phyloP scores from a whole-genome alignment of 2,329 filamentous ascomycete species.

The Colletotrichum chlorophyti region DNA sequence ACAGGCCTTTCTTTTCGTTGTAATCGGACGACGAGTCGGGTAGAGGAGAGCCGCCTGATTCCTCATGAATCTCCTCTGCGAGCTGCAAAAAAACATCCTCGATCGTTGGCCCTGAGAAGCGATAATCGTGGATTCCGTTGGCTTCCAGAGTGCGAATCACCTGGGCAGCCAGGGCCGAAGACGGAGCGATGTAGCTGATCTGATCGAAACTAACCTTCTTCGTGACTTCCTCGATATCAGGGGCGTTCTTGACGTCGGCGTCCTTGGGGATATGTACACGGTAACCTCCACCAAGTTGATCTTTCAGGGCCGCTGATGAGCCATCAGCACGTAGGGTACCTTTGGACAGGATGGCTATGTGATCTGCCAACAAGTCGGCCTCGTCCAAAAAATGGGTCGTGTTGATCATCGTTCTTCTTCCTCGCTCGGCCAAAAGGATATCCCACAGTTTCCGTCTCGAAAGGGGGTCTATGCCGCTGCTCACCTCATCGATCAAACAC shows the following conservation, averaged over 20 bases:
- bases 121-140: constrained; percentile 75
- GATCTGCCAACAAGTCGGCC: constrained; percentile 86
- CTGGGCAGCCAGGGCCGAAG: constrained; percentile 72
- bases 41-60: constrained; percentile 14
- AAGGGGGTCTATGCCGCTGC: constrained; percentile 85
- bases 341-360: constrained; percentile 87
- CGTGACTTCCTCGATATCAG: constrained; percentile 60
- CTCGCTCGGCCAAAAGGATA: constrained; percentile 85
- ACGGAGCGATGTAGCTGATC: constrained; percentile 73
- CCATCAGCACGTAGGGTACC: constrained; percentile 83
- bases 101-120: constrained; percentile 87
- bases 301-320: constrained; percentile 85
- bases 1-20: constrained; percentile 37
- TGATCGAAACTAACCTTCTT: constrained; percentile 72
- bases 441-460: constrained; percentile 93
- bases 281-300: constrained; percentile 83
- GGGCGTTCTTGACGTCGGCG: constrained; percentile 52
- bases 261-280: constrained; percentile 76
- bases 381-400: constrained; percentile 96
- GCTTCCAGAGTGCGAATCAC: constrained; percentile 75
- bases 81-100: constrained; percentile 91
- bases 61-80: constrained; percentile 75
- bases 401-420: constrained; percentile 80
- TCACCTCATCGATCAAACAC: constrained; percentile 92
- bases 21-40: constrained; percentile 6